Evolutionary conservation across 2,329 filamentous ascomycete genomes (phyloP).

Genomic region (Trichoderma brevicompactum): DNA sequence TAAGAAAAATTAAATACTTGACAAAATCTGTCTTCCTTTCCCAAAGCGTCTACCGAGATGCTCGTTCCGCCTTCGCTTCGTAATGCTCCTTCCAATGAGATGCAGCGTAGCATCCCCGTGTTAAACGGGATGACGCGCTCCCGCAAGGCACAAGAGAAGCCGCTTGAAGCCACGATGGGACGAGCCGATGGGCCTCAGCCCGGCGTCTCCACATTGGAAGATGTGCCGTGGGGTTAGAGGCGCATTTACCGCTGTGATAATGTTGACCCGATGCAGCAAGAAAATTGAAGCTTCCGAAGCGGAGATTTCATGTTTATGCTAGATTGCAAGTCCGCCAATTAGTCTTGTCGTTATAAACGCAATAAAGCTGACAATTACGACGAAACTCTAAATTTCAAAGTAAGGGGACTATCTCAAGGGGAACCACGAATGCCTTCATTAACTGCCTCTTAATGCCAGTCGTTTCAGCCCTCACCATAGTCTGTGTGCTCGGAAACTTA

Average conservation of each 20-base stretch:
- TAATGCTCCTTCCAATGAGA: constrained; percentile 15
- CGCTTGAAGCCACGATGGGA: constrained; percentile 6
- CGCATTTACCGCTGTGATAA: background rate
- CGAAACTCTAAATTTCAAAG: background rate
- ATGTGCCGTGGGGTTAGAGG: background rate
- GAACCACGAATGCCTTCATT: background rate
- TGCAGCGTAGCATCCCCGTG: constrained; percentile 20
- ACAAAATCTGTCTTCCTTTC: background rate
- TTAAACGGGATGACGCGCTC: background rate
- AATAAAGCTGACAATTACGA: background rate
- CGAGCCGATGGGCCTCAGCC: constrained; percentile 17
- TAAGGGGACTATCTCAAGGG: background rate
- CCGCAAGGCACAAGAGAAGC: constrained; percentile 2
- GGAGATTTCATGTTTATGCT: background rate
- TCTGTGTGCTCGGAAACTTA: background rate
- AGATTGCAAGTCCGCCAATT: background rate
- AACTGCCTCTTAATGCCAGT: no score
- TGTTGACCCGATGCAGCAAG: background rate
- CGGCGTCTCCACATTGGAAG: background rate
- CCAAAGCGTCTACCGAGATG: constrained; percentile 21
- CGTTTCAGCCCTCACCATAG: background rate
- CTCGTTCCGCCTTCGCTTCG: background rate
- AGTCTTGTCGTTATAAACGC: no score
- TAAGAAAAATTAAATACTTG: background rate
- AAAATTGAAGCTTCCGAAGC: background rate